These are phyloP conservation scores for Paecilomyces sp. DNA, from an alignment of 2,329 filamentous ascomycete species.

Conservation along the genomic window DNA sequence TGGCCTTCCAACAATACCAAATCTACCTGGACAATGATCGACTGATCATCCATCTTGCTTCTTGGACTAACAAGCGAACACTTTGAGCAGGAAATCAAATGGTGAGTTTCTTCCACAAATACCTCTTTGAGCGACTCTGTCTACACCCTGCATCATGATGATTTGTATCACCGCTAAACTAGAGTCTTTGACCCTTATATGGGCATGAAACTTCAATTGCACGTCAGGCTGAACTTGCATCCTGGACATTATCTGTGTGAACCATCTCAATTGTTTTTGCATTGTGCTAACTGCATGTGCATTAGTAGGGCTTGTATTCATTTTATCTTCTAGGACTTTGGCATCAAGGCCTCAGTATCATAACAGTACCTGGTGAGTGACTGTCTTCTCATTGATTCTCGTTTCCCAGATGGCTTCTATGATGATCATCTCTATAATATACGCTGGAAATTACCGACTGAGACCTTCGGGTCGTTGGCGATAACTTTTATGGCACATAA, in stretches of 20 bases:
- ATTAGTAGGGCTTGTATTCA: constrained; percentile 1
- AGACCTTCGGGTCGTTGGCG: constrained; percentile 64
- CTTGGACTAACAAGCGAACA: background rate
- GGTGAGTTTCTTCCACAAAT: background rate
- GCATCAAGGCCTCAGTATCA: background rate
- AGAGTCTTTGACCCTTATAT: constrained; percentile 89
- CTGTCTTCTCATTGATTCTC: constrained; percentile 24
- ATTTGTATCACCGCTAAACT: constrained; percentile 80
- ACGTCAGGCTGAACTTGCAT: constrained; percentile 78
- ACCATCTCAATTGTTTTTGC: background rate
- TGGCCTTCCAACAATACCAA: background rate
- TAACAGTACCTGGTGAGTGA: constrained; percentile 18
- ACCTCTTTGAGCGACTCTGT: constrained; percentile 8
- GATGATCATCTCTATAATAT: constrained; percentile 59
- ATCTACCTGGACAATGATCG: background rate
- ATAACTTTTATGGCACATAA: constrained; percentile 73
- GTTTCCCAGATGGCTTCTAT: constrained; percentile 25
- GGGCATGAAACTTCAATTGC: constrained; percentile 78
- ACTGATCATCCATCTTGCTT: background rate
- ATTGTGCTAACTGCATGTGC: background rate
- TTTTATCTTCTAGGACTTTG: background rate
- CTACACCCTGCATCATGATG: constrained; percentile 56
- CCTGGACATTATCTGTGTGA: background rate
- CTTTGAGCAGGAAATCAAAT: background rate
- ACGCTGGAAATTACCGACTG: constrained; percentile 97